These are phyloP conservation scores for Vitis hybrid DNA, from an alignment of 177 flowering plant species.

Conservation along the genomic window DNA sequence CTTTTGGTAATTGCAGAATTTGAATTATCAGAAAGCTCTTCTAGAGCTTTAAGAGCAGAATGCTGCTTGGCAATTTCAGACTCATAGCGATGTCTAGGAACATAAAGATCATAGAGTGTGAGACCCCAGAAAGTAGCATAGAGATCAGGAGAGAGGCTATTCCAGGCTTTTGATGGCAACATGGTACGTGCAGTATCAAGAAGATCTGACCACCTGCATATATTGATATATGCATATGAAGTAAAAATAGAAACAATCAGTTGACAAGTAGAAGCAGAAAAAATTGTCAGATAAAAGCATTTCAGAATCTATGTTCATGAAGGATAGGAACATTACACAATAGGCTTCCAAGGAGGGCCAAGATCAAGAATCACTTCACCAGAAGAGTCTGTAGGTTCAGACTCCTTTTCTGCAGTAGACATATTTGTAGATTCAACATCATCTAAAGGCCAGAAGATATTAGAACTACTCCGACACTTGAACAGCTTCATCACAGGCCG, in stretches of 20 bases:
- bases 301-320: background rate
- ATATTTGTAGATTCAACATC: constrained; percentile 29
- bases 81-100: constrained; percentile 85
- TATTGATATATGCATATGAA: constrained; percentile 1
- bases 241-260: background rate
- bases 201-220: constrained; percentile 91
- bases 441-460: constrained; percentile 81
- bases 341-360: constrained; percentile 53
- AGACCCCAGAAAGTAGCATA: constrained; percentile 99
- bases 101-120: constrained; percentile 92
- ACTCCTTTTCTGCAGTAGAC: constrained; percentile 36
- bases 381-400: constrained; percentile 34
- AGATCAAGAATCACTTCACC: constrained; percentile 59
- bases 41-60: constrained; percentile 86
- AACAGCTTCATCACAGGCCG: constrained; percentile 97
- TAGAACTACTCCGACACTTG: constrained; percentile 51
- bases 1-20: constrained; percentile 91
- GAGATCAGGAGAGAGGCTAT: constrained; percentile 96
- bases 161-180: constrained; percentile 98
- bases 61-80: constrained; percentile 88
- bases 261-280: background rate
- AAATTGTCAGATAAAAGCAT: background rate
- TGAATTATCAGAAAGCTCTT: constrained; percentile 95
- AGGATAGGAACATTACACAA: constrained; percentile 41
- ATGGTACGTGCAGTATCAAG: constrained; percentile 75